Base-by-base conservation (phyloP, 2,329 filamentous ascomycete genomes). In the Fusarium sp. region DNA sequence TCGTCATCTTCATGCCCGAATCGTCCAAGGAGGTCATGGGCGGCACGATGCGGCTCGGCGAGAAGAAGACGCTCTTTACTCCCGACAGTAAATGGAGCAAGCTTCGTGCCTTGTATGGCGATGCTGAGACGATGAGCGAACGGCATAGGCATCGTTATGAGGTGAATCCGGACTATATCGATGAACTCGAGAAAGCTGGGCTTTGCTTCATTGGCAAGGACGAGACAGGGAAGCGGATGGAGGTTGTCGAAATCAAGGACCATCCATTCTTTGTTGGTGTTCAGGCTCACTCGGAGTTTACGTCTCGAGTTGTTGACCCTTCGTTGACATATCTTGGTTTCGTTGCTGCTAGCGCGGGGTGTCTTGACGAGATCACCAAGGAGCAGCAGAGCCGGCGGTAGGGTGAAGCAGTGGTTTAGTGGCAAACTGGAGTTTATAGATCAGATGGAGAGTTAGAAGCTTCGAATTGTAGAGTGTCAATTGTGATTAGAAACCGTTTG, bases 1-100 rank as follows among this genome's bases (percentile, higher is more conserved):
- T 94, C 35, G 91, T 98, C 76, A 89, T 98, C 77, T 95, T 93
- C 85, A 98, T 98, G 96, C 96, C 95, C 3, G 96, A 98, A 78
- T 81, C 79, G 7, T 82, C 81, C 70, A 85, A 83, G 73, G 82
- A 83, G 74, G 82, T 45, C 13, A 71, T 95, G 82, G 94, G 95
- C 64, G 95, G 93, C 18, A 97, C 94, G 1, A 97, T 97, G 95
- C 90, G 95, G 67, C 90, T 97, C 1, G 95, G 95, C 65, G 88
- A 92, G n/a, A 91, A 93, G 24, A 87, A 91, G 11, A 94, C 93
- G 0, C 83, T 92, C 73, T 97, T 97, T 88, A 92, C 96, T 81
- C 81, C 88, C 1, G 90, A 89, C 63, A 93, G 88, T 56, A 92
- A 95, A 78, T 97, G 93, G 93, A 93, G 90, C 68, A 92, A 91